Evolutionary conservation across 2,329 filamentous ascomycete genomes (phyloP).

Genomic region (Fusarium sp.): DNA sequence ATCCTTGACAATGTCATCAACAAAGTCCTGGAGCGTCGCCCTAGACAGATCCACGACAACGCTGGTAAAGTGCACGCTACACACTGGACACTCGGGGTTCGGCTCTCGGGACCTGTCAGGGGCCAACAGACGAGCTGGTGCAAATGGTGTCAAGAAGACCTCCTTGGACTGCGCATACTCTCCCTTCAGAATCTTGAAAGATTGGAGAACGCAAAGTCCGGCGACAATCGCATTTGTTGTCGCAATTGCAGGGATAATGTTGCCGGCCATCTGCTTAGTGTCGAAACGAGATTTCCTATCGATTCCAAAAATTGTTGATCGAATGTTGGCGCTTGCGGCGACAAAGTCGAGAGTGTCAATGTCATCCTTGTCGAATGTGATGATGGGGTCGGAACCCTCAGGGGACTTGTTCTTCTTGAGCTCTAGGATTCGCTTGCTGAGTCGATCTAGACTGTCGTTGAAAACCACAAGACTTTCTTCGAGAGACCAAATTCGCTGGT

Average conservation of each 20-base stretch:
- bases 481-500: slow-evolving; percentile 80
- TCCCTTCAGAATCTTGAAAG: slow-evolving; percentile 85
- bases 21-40: slow-evolving; percentile 80
- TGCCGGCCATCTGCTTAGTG: slow-evolving; percentile 98
- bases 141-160: slow-evolving; percentile 80
- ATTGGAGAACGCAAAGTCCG: slow-evolving; percentile 87
- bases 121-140: slow-evolving; percentile 64
- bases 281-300: slow-evolving; percentile 90
- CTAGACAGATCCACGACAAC: slow-evolving; percentile 72
- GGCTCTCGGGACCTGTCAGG: slow-evolving; percentile 67
- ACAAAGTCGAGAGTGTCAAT: slow-evolving; percentile 95
- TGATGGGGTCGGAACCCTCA: slow-evolving; percentile 65
- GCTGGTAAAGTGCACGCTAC: slow-evolving; percentile 73
- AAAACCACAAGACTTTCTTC: slow-evolving; percentile 88
- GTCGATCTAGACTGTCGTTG: slow-evolving; percentile 77
- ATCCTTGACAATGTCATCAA: slow-evolving; percentile 73
- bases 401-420: slow-evolving; percentile 61
- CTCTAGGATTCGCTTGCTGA: slow-evolving; percentile 76
- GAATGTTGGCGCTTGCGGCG: slow-evolving; percentile 85
- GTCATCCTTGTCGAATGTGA: slow-evolving; percentile 97
- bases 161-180: slow-evolving; percentile 77
- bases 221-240: slow-evolving; percentile 98
- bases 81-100: slow-evolving; percentile 84
- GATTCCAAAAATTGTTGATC: slow-evolving; percentile 88
- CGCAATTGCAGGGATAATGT: slow-evolving; percentile 98